These are phyloP conservation scores for Kodamaea jinghongensis DNA, from an alignment of 805 yeast species.

Conservation along the genomic window DNA sequence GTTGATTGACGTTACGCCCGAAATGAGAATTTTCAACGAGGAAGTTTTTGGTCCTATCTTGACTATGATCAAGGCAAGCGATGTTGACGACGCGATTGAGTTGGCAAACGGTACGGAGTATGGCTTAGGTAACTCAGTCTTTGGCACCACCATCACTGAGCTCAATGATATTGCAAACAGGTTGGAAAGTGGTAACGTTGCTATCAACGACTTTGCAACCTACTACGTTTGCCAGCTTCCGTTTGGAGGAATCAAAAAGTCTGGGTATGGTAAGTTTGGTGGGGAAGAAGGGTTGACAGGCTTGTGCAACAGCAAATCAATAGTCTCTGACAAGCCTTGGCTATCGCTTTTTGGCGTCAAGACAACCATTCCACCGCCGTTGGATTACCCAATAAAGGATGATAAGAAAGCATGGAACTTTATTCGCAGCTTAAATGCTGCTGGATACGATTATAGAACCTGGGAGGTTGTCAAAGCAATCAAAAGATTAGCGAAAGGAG, in stretches of 20 bases:
- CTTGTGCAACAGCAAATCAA: constrained; percentile 79
- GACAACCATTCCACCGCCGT: constrained; percentile 79
- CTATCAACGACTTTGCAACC: constrained; percentile 97
- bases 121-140: constrained; percentile 91
- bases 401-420: constrained; percentile 86
- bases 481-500: constrained; percentile 37
- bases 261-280: constrained; percentile 97
- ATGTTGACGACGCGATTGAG: constrained; percentile 63
- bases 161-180: constrained; percentile 62
- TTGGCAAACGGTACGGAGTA: constrained; percentile 82
- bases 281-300: constrained; percentile 97
- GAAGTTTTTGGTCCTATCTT: constrained; percentile 96
- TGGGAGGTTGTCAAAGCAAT: constrained; percentile 57
- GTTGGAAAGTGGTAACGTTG: constrained; percentile 84
- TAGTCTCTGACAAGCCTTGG: constrained; percentile 80
- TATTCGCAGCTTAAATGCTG: constrained; percentile 75
- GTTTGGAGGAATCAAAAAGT: constrained; percentile 89
- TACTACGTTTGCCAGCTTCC: constrained; percentile 95
- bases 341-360: constrained; percentile 55
- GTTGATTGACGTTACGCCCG: constrained; percentile 71
- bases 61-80: constrained; percentile 69
- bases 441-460: constrained; percentile 73
- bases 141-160: constrained; percentile 60
- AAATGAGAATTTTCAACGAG: constrained; percentile 76
- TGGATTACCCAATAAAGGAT: constrained; percentile 88